Evolutionary conservation across 1,284 basidiomycete genomes (phyloP), one percentile per base, ranked within the genome.

Genomic region (Fomitopsis palustris): DNA sequence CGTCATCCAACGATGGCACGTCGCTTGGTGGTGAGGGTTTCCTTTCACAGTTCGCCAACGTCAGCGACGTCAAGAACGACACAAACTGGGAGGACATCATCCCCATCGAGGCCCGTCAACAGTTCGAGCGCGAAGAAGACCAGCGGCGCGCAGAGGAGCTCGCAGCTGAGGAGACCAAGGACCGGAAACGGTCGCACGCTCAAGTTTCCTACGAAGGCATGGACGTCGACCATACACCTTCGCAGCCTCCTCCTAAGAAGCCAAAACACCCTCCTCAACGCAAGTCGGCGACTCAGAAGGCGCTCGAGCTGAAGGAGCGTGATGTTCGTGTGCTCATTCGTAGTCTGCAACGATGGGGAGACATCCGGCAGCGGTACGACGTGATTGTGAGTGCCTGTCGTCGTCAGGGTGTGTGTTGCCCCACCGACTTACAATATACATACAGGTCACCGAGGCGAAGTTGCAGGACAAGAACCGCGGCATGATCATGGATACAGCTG

Each of bases 11-110:
- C 35, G 93, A 95, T 33, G 87, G 87, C 63, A 81, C 90, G 27
- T 98, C 96, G 3, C 85, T 98, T 17, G 97, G 97, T 75, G 96
- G 97, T 59, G 95, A 98, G 78, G 90, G 89, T 59, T 99, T 99
- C 86, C 82, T 99, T 61, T 88, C 96, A 39, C 91, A 93, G 69
- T 97, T 99, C 71, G 96, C 95, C 4, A 92, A 92, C 56, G 93
- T 99, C 64, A 96, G 95, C 74, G 97, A 99, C 74, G 90, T 99
- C 71, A 98, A 98, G 82, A 95, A 96, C 70, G 95, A 96, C 76
- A 92, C 98, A 82, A 93, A 79, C 71, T 99, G 97, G 97, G 97
- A 99, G 71, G 97, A 99, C 66, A 99, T 99, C 71, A 99, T 99
- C 67, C 97, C 97, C 8, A 76, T 92, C 12, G 94, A 96, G 39